A percentile compares a stretch with the other conserved stretches of the same genome.
These are phyloP conservation scores for Geotrichum histeridarum DNA, from an alignment of 1,139 yeast species.

Conservation along the genomic window DNA sequence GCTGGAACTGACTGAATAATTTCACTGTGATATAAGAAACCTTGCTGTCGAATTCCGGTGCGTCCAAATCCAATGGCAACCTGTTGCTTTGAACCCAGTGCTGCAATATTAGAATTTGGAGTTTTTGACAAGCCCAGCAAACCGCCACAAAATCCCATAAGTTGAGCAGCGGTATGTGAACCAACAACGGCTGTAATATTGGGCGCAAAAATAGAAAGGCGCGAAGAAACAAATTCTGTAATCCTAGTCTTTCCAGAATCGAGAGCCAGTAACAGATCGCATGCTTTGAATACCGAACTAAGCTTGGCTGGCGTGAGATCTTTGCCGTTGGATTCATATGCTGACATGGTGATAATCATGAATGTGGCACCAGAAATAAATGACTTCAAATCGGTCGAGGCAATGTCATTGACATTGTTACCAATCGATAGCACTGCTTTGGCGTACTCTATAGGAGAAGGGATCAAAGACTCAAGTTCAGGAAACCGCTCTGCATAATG, in stretches of 20 bases:
- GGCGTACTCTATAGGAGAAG: conserved; percentile 63
- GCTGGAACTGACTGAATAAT: conserved; percentile 46
- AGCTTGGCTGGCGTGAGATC: conserved; percentile 41
- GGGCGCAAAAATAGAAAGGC: conserved; percentile 66
- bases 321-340: conserved; percentile 44
- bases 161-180: conserved; percentile 65
- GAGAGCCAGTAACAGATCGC: conserved; percentile 47
- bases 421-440: conserved; percentile 50
- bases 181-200: conserved; percentile 73
- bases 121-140: conserved; percentile 60
- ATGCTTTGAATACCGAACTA: conserved; percentile 42
- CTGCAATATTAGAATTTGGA: conserved; percentile 80
- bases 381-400: conserved; percentile 35
- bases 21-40: conserved; percentile 43
- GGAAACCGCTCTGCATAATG: conserved; percentile 62
- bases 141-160: conserved; percentile 69
- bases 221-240: conserved; percentile 51
- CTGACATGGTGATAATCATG: conserved; percentile 70
- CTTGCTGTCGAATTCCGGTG: conserved; percentile 54
- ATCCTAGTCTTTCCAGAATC: conserved; percentile 44
- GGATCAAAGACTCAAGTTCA: conserved; percentile 61
- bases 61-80: conserved; percentile 45
- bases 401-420: conserved; percentile 42
- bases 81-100: conserved; percentile 63
- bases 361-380: conserved; percentile 59